Evolutionary conservation across 2,329 filamentous ascomycete genomes (phyloP).

Genomic region (Aureobasidium sp.): DNA sequence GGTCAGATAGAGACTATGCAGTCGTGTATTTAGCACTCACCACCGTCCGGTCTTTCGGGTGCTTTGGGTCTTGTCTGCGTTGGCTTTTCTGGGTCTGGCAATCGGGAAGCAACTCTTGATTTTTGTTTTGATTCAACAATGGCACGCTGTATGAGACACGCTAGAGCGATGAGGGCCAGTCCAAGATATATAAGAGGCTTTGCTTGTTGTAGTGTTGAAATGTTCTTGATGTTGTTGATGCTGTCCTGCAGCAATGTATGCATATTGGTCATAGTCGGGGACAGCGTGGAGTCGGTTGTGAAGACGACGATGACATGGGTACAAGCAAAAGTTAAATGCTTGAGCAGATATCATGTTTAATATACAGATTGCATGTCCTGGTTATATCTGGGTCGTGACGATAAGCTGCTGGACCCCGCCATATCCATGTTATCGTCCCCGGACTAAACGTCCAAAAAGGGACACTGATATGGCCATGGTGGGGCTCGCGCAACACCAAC

Average conservation of each 20-base stretch:
- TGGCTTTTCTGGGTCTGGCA: conserved; percentile 40
- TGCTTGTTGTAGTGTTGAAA: not conserved
- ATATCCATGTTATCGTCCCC: not conserved
- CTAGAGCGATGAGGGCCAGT: not conserved
- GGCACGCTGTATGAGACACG: not conserved
- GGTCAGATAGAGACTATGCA: not conserved
- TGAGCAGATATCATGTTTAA: not conserved
- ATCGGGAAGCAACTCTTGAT: conserved; percentile 11
- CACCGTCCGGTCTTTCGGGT: conserved; percentile 35
- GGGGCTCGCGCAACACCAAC: not conserved
- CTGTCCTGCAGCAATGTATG: not conserved
- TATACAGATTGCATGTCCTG: not conserved
- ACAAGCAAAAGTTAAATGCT: not conserved
- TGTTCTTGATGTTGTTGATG: not conserved
- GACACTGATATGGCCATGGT: conserved; percentile 2
- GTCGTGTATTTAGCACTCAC: conserved; percentile 24
- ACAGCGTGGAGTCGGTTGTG: not conserved
- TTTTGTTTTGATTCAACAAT: not conserved
- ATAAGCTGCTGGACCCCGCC: conserved; percentile 1
- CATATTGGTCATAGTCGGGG: not conserved
- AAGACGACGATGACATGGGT: not conserved
- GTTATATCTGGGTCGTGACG: not conserved
- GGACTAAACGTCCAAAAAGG: not conserved
- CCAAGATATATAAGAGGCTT: conserved; percentile 7
- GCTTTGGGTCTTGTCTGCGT: conserved; percentile 22